Evolutionary conservation across 2,329 filamentous ascomycete genomes (phyloP).

Genomic region (Exophiala spinifera): DNA sequence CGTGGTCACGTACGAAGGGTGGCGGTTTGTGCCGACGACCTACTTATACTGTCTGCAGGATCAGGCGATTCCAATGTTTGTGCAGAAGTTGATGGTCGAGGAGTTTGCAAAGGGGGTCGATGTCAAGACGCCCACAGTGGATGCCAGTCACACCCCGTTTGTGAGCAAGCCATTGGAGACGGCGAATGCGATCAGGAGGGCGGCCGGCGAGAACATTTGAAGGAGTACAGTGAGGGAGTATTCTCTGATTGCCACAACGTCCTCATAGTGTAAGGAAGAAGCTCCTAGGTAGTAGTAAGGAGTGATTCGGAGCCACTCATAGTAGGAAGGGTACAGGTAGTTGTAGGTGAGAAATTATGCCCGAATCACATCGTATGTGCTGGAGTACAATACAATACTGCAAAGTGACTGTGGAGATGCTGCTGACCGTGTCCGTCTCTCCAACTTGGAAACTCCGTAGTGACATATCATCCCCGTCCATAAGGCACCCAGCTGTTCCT

Average conservation of each 20-base stretch:
- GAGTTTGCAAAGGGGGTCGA: conserved; percentile 33
- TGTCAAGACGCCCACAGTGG: conserved; percentile 34
- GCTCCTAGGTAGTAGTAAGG: too few species aligned
- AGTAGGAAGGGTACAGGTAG: too few species aligned
- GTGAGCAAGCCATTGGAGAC: conserved; percentile 38
- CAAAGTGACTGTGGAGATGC: not conserved
- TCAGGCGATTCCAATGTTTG: conserved; percentile 35
- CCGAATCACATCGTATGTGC: too few species aligned
- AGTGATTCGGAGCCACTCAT: too few species aligned
- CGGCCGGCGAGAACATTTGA: conserved; percentile 22
- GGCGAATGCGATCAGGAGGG: conserved; percentile 33
- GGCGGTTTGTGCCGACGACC: conserved; percentile 39
- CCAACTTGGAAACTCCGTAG: too few species aligned
- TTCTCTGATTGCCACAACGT: too few species aligned
- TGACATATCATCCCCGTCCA: too few species aligned
- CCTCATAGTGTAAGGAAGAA: too few species aligned
- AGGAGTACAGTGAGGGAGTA: too few species aligned
- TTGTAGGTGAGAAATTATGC: too few species aligned
- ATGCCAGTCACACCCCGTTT: conserved; percentile 43
- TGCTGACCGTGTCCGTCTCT: not conserved
- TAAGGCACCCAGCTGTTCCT: too few species aligned
- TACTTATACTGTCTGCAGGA: conserved; percentile 44
- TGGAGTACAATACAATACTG: too few species aligned
- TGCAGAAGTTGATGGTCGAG: conserved; percentile 39
- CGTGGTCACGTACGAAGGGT: conserved; percentile 36